phyloP scores from a whole-genome alignment of 176 grass and related monocot species.

The Chloris gayana region DNA sequence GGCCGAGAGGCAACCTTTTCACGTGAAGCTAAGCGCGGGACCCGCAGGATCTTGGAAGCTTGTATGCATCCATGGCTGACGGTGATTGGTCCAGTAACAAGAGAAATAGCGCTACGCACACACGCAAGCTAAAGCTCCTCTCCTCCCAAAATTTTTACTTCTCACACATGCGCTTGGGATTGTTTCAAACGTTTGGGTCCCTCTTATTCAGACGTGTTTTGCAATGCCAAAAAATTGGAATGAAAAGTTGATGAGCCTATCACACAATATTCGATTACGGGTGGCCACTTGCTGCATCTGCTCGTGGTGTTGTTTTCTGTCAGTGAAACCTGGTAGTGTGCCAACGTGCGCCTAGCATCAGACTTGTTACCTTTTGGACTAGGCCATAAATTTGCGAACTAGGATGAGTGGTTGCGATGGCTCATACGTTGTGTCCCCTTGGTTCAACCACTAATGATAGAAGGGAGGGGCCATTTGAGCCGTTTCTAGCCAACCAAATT shows the following conservation, averaged over 20 bases:
- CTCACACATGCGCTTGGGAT: background rate
- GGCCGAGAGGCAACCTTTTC: constrained; percentile 25
- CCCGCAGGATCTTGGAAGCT: constrained; percentile 56
- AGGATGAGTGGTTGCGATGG: constrained; percentile 43
- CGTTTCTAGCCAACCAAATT: constrained; percentile 52
- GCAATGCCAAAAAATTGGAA: background rate
- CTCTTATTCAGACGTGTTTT: background rate
- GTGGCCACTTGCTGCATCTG: background rate
- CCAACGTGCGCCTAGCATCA: background rate
- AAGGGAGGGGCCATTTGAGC: constrained; percentile 36
- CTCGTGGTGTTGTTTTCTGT: background rate
- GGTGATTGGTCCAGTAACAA: constrained; percentile 20
- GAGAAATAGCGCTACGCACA: constrained; percentile 10
- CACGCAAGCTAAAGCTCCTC: background rate
- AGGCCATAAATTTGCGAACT: background rate
- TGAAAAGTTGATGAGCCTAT: background rate
- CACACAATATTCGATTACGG: background rate
- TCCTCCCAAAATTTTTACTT: background rate
- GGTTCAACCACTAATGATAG: constrained; percentile 64
- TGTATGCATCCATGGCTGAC: constrained; percentile 37
- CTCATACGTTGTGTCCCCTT: constrained; percentile 48
- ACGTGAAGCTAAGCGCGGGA: constrained; percentile 41
- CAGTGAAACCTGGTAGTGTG: background rate
- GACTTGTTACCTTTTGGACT: constrained; percentile 11
- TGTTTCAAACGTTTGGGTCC: background rate